Evolutionary conservation across 768 basidiomycete genomes (phyloP).

Genomic region (Tephrocybe sp.): DNA sequence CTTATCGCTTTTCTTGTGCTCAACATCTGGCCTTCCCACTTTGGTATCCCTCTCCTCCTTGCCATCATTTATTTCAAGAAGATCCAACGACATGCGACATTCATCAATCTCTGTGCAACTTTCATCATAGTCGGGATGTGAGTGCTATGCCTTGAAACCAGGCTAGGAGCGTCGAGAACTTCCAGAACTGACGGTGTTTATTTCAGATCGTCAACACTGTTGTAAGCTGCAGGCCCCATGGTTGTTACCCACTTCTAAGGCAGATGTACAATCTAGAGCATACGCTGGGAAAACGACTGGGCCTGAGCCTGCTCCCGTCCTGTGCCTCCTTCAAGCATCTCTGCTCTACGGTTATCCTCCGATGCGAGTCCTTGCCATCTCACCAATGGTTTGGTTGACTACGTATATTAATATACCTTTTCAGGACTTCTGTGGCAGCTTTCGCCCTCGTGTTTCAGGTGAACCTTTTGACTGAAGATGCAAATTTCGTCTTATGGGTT

Average conservation of each 20-base stretch:
- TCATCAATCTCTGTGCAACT: conserved; percentile 43
- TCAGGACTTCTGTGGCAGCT: conserved; percentile 40
- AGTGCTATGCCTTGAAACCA: no score
- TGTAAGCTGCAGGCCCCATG: conserved; percentile 31
- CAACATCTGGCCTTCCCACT: conserved; percentile 51
- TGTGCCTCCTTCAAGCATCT: conserved; percentile 48
- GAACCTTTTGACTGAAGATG: background rate
- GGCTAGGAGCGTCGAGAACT: no score
- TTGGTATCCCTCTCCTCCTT: conserved; percentile 46
- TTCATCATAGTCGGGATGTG: conserved; percentile 49
- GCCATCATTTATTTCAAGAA: conserved; percentile 39
- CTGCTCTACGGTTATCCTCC: conserved; percentile 49
- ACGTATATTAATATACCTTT: background rate
- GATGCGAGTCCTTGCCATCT: conserved; percentile 39
- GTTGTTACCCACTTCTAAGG: background rate
- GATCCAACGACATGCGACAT: conserved; percentile 45
- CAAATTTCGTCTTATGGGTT: no score
- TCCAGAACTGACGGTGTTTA: background rate
- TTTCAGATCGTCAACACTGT: conserved; percentile 37
- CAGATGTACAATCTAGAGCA: conserved; percentile 24
- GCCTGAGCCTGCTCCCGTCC: conserved; percentile 40
- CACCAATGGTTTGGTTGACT: background rate
- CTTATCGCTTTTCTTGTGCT: conserved; percentile 42
- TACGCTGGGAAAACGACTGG: conserved; percentile 43
- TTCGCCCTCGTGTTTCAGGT: conserved; percentile 46